A percentile compares a stretch with the other conserved stretches of the same genome.
phyloP scores from a whole-genome alignment of 495 filamentous ascomycete species.

The Cenococcum geophilum region DNA sequence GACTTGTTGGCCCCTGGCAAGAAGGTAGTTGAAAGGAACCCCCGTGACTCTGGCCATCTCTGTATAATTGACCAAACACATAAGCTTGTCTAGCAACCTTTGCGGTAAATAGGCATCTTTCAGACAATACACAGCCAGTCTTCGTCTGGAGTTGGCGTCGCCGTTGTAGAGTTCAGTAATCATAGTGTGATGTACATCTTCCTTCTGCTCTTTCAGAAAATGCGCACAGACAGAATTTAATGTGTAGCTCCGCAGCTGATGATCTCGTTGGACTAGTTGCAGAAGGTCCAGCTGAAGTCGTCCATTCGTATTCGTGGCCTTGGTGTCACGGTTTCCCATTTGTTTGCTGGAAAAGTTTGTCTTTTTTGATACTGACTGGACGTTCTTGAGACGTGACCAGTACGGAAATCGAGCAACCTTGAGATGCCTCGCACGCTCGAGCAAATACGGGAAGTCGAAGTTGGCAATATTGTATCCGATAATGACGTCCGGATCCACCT shows the following conservation, averaged over 20 bases:
- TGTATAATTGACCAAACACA: constrained; percentile 95
- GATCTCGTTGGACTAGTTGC: constrained; percentile 86
- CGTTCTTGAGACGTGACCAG: constrained; percentile 68
- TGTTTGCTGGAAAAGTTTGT: constrained; percentile 95
- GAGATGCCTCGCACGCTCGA: constrained; percentile 81
- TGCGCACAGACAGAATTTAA: constrained; percentile 96
- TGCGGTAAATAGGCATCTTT: constrained; percentile 98
- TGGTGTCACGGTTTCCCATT: constrained; percentile 94
- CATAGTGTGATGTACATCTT: constrained; percentile 98
- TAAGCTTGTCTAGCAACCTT: constrained; percentile 92
- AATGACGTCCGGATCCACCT: constrained; percentile 94
- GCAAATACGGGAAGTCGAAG: constrained; percentile 96
- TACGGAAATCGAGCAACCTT: constrained; percentile 70
- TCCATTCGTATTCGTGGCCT: constrained; percentile 88
- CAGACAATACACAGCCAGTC: constrained; percentile 91
- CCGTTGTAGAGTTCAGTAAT: constrained; percentile 97
- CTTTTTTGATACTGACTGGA: constrained; percentile 60
- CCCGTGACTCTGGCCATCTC: constrained; percentile 99
- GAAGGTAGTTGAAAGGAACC: constrained; percentile 92
- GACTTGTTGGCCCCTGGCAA: constrained; percentile 90
- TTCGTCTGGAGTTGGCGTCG: constrained; percentile 80
- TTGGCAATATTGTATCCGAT: constrained; percentile 99
- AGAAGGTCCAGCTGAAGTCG: constrained; percentile 89
- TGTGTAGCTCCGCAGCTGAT: constrained; percentile 93
- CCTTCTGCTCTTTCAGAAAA: constrained; percentile 95